A percentile compares a stretch with the other conserved stretches of the same genome.
Evolutionary conservation across 164 flowering plant genomes (phyloP).

Genomic region (Euptelea pleiosperma): DNA sequence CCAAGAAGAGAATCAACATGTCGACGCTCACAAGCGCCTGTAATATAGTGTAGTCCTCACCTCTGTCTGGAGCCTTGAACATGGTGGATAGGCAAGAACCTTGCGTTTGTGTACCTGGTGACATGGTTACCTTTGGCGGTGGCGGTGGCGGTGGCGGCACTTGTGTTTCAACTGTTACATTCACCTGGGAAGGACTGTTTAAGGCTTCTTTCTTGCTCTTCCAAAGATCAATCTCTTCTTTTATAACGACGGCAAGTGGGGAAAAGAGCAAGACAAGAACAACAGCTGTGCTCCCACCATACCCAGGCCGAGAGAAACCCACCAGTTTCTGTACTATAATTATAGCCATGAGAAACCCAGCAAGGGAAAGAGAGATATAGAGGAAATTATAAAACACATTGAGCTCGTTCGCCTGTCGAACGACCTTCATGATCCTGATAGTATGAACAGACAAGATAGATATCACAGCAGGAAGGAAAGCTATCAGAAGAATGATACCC

Average conservation of each 20-base stretch:
- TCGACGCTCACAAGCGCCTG: slow-evolving; percentile 23
- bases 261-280: slow-evolving; percentile 38
- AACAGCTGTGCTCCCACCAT: slow-evolving; percentile 35
- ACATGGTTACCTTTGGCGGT: too few species aligned
- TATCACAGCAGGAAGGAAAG: slow-evolving; percentile 52
- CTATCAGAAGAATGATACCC: slow-evolving; percentile 50
- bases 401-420: slow-evolving; percentile 30
- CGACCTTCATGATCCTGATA: slow-evolving; percentile 27
- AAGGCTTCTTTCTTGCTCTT: too few species aligned
- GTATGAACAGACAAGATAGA: slow-evolving; percentile 44
- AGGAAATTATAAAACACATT: slow-evolving; percentile 48
- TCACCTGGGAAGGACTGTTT: too few species aligned
- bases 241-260: slow-evolving; percentile 37
- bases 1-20: slow-evolving; percentile 20
- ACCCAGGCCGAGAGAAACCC: slow-evolving; percentile 31
- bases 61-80: slow-evolving; percentile 17
- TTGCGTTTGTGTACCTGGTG: too few species aligned
- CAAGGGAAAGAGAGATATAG: slow-evolving; percentile 42
- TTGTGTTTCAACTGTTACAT: too few species aligned
- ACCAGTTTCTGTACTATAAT: slow-evolving; percentile 31
- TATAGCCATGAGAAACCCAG: slow-evolving; percentile 46
- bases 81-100: slow-evolving; percentile 5
- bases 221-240: slow-evolving; percentile 37
- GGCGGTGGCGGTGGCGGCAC: too few species aligned
- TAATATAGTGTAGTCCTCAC: slow-evolving; percentile 24